phyloP scores from a whole-genome alignment of 2,329 filamentous ascomycete genomes.

The Venturia effusa region DNA sequence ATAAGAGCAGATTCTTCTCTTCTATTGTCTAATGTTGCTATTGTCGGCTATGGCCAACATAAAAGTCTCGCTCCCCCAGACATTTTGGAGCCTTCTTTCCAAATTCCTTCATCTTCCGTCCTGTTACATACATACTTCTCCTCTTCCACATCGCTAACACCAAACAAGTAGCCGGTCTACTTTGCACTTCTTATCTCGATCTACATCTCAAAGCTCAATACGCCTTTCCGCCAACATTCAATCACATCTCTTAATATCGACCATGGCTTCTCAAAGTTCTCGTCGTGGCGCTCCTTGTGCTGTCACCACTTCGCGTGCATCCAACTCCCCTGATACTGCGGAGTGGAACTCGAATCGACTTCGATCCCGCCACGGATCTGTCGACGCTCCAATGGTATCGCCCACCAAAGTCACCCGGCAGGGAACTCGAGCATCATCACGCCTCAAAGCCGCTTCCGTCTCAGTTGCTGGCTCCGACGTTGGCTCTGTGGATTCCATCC shows the following conservation, averaged over 20 bases:
- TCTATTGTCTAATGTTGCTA: neutral
- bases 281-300: neutral
- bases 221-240: neutral
- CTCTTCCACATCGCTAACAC: neutral
- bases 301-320: neutral
- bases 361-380: neutral
- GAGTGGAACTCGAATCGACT: neutral
- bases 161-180: neutral
- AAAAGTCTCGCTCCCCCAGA: neutral
- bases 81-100: neutral
- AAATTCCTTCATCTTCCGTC: neutral
- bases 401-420: neutral
- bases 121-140: neutral
- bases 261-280: neutral
- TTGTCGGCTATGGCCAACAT: neutral
- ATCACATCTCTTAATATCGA: neutral
- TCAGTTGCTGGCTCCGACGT: neutral
- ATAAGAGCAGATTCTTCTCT: neutral
- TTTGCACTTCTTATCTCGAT: neutral
- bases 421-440: neutral
- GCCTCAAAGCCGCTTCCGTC: neutral
- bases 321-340: neutral
- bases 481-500: neutral
- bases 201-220: neutral
- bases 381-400: neutral